These are phyloP conservation scores for Calocybe cyanea DNA, from an alignment of 768 basidiomycete species.

Conservation along the genomic window DNA sequence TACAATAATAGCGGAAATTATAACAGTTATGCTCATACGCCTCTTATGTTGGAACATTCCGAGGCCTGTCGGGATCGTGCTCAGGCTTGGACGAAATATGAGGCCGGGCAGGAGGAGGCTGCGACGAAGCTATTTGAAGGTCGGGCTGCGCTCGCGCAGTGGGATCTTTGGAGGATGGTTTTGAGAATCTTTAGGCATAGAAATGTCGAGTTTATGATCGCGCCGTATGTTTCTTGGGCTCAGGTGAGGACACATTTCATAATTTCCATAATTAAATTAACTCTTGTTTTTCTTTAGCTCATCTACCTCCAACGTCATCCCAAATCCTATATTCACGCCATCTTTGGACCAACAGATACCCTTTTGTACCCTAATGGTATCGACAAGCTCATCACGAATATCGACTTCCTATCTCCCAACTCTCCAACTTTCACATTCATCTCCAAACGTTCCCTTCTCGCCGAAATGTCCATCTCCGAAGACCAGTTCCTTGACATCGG, in stretches of 20 bases:
- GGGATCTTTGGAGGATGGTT: conserved; percentile 94
- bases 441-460: conserved; percentile 67
- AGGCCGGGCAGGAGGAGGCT: conserved; percentile 85
- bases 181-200: conserved; percentile 90
- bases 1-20: too few relatives aligned
- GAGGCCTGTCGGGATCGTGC: conserved; percentile 74
- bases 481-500: conserved; percentile 96
- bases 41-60: conserved; percentile 37
- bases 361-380: conserved; percentile 77
- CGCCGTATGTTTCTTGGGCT: conserved; percentile 93
- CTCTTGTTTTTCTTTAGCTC: conserved; percentile 50
- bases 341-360: conserved; percentile 88
- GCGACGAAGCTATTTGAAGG: conserved; percentile 84
- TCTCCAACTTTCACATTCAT: conserved; percentile 75
- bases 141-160: conserved; percentile 66
- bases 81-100: conserved; percentile 93
- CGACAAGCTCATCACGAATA: conserved; percentile 84
- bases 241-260: conserved; percentile 58
- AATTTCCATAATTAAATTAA: not conserved
- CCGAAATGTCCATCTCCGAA: conserved; percentile 60
- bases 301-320: conserved; percentile 92
- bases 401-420: conserved; percentile 66
- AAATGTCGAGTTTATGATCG: conserved; percentile 93
- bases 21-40: too few relatives aligned
- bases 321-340: conserved; percentile 91